Conservation (phyloP, 352 stramenopile genomes). For the Globisporangium nunn region DNA sequence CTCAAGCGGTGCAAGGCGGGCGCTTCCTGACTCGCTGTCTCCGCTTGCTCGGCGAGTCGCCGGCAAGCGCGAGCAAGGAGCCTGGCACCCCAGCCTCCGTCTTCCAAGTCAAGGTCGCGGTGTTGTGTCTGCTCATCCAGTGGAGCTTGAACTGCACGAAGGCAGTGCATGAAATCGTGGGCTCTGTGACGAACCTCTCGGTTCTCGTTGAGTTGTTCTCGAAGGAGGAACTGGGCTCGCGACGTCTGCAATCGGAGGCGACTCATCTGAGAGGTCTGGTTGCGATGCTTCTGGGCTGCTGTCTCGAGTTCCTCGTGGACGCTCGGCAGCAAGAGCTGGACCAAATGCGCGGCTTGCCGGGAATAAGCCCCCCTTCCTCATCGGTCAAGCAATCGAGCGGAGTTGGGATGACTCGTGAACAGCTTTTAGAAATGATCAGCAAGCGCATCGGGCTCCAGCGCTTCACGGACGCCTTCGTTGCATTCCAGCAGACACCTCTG, state of each 20-base stretch:
- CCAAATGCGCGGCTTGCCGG: neutral
- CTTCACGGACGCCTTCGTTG: slow-evolving; percentile 63
- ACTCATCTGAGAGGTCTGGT: slow-evolving; percentile 35
- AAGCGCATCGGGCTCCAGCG: slow-evolving; percentile 48
- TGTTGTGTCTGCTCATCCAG: slow-evolving; percentile 45
- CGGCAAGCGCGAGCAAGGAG: slow-evolving; percentile 1
- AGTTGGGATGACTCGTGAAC: slow-evolving; percentile 35
- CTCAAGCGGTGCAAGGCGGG: slow-evolving; percentile 42
- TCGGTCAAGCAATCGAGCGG: neutral
- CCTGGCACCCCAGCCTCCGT: slow-evolving; percentile 15
- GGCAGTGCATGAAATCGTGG: slow-evolving; percentile 47
- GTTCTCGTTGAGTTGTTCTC: slow-evolving; percentile 35
- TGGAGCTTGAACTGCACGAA: slow-evolving; percentile 57
- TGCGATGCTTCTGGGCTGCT: slow-evolving; percentile 48
- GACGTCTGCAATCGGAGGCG: slow-evolving; percentile 14
- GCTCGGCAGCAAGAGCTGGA: slow-evolving; percentile 5
- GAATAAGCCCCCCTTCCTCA: neutral
- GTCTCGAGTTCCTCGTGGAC: slow-evolving; percentile 44
- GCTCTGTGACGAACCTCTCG: slow-evolving; percentile 51
- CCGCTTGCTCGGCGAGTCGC: slow-evolving; percentile 20
- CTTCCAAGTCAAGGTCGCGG: slow-evolving; percentile 48
- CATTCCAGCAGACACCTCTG: slow-evolving; percentile 51
- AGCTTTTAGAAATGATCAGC: slow-evolving; percentile 66
- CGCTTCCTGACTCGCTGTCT: slow-evolving; percentile 62
- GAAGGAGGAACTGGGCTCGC: slow-evolving; percentile 7